These are phyloP conservation scores for Dillenia suffruticosa DNA, from an alignment of 164 flowering plant species.

Conservation along the genomic window DNA sequence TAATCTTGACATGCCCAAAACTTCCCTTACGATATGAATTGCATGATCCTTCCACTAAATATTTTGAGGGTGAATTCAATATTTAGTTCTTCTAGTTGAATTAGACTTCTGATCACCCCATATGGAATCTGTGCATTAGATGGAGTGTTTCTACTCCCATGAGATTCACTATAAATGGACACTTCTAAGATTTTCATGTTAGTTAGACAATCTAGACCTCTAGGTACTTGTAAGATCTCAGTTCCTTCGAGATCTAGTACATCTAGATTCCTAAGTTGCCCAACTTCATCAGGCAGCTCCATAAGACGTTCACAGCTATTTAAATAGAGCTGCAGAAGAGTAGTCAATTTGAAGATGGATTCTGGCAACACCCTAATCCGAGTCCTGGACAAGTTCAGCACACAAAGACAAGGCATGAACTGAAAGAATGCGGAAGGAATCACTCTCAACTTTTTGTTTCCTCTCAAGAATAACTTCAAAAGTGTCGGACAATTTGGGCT, in stretches of 20 bases:
- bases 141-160: neutral
- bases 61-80: slow-evolving; percentile 5
- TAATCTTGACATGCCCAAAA: slow-evolving; percentile 2
- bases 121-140: neutral
- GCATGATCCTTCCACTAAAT: slow-evolving; percentile 7
- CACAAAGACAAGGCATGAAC: slow-evolving; percentile 8
- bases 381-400: slow-evolving; percentile 13
- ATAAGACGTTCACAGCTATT: slow-evolving; percentile 2
- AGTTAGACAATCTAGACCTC: neutral
- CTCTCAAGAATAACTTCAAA: slow-evolving; percentile 10
- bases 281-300: slow-evolving; percentile 1
- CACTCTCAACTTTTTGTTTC: neutral
- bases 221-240: slow-evolving; percentile 1
- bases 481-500: neutral
- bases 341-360: slow-evolving; percentile 3
- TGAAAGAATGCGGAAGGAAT: slow-evolving; percentile 15
- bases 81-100: slow-evolving; percentile 3
- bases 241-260: slow-evolving; percentile 2
- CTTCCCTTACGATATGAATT: no score
- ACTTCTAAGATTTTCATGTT: slow-evolving; percentile 1
- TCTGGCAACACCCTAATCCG: slow-evolving; percentile 8
- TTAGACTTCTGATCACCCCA: neutral
- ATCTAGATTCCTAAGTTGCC: slow-evolving; percentile 5
- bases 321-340: slow-evolving; percentile 9
- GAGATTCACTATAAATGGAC: neutral